phyloP scores from a whole-genome alignment of 2,329 filamentous ascomycete genomes.

The Neonectria coccinea region DNA sequence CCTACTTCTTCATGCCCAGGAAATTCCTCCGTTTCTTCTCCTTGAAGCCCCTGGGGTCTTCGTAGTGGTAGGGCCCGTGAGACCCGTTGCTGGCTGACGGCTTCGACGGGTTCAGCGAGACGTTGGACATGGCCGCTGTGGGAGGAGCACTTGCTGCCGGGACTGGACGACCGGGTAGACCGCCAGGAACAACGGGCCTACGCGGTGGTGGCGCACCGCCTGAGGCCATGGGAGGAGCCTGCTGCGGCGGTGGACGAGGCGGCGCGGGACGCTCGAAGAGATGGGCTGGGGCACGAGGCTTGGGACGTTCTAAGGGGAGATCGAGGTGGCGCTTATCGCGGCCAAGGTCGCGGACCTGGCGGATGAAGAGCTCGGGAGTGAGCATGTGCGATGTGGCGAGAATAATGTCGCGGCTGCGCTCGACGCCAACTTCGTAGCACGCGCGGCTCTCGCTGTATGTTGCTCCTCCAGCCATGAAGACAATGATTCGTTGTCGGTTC shows the following conservation, averaged over 20 bases:
- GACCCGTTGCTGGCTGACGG: constrained; percentile 38
- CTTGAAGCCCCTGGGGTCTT: constrained; percentile 61
- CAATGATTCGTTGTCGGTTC: constrained; percentile 88
- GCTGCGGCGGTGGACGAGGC: constrained; percentile 56
- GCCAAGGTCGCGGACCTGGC: constrained; percentile 84
- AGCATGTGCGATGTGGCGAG: constrained; percentile 94
- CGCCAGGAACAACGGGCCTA: constrained; percentile 41
- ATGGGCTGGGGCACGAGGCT: constrained; percentile 85
- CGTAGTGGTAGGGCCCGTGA: constrained; percentile 38
- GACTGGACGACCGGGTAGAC: constrained; percentile 43
- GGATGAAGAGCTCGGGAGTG: constrained; percentile 83
- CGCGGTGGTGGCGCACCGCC: constrained; percentile 41
- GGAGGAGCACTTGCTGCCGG: constrained; percentile 52
- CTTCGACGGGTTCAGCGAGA: constrained; percentile 59
- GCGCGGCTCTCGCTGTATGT: constrained; percentile 90
- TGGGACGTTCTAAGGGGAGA: constrained; percentile 83
- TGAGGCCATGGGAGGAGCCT: constrained; percentile 34
- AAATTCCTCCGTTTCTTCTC: constrained; percentile 73
- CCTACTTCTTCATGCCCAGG: constrained; percentile 69
- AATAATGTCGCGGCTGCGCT: constrained; percentile 83
- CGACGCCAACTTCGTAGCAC: constrained; percentile 86
- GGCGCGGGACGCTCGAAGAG: constrained; percentile 80
- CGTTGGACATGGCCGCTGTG: constrained; percentile 65
- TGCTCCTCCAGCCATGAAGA: constrained; percentile 95
- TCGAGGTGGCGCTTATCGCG: constrained; percentile 80